Evolutionary conservation across 75 land plant genomes (phyloP).

Genomic region (Chamaecyparis obtusa): DNA sequence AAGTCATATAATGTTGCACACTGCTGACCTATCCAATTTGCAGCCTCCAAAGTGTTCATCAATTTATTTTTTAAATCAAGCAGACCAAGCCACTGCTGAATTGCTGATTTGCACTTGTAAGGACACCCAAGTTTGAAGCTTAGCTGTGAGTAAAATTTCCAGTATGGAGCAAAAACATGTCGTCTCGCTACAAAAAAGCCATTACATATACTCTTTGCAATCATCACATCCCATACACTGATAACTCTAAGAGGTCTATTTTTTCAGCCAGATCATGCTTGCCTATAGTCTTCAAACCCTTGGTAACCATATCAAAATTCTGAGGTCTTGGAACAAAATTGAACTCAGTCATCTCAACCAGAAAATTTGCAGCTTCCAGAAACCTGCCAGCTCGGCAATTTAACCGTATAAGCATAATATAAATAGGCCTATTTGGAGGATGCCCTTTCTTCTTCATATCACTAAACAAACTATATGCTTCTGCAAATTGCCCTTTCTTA

Average conservation of each 20-base stretch:
- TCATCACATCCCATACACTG: constrained; percentile 7
- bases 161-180: neutral
- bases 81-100: neutral
- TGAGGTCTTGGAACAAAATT: constrained; percentile 41
- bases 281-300: constrained; percentile 64
- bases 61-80: neutral
- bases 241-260: constrained; percentile 57
- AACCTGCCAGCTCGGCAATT: constrained; percentile 55
- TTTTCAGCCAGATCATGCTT: constrained; percentile 53
- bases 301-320: constrained; percentile 65
- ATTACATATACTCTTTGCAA: neutral
- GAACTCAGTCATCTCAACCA: constrained; percentile 68
- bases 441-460: constrained; percentile 62
- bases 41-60: neutral
- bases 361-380: constrained; percentile 60
- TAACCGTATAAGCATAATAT: constrained; percentile 65
- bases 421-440: constrained; percentile 59
- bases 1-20: neutral
- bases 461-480: constrained; percentile 65
- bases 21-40: neutral
- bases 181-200: neutral
- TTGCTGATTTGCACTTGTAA: neutral
- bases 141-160: neutral
- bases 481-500: constrained; percentile 55
- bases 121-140: neutral